Base-by-base conservation (phyloP, 2,329 filamentous ascomycete species). In the Penicillium vulpinum region DNA sequence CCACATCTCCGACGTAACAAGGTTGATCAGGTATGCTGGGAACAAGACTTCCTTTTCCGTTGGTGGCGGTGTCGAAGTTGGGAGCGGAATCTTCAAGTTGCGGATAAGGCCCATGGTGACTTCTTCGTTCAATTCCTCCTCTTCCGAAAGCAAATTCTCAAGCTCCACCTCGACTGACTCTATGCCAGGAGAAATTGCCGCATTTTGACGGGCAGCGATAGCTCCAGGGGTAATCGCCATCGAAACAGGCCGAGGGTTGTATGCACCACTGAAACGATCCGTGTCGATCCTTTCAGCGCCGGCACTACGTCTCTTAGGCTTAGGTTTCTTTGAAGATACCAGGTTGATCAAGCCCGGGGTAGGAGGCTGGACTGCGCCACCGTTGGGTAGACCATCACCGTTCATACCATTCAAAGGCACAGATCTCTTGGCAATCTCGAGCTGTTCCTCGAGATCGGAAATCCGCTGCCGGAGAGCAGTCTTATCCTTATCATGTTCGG, bases 1-100 rank as follows among this genome's bases (percentile, higher is more conserved):
- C 94, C 94, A 99, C 94, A 99, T 99, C 80, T 99, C 94, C 16
- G 92, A 97, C 13, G 94, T 99, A 62, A 99, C 94, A 59, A 99
- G 83, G 77, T 99, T 99, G 81, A 99, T 99, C 67, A 99, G 87
- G 75, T 97, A 99, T 10, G 94, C 93, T 33, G 94, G 94, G 88
- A 99, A 99, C 51, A 99, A 83, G 22, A 99, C 93, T 75, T 99
- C 94, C 80, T 99, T 99, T 78, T 99, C 94, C 18, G 92, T 96
- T 11, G 94, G 93, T 51, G 92, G 89, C 21, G 93, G 92, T 51
- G 86, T 93, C 33, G 90, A 88, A 71, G 87, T 90, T 44, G 94
- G 93, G 11, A 88, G 87, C 21, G 94, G 94, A 62, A 99, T 97
- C 83, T 96, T 97, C 65, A 99, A 85, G 73, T 97, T 97, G 72